Evolutionary conservation across 805 yeast species (phyloP).

Genomic region (Candida hungchunana): DNA sequence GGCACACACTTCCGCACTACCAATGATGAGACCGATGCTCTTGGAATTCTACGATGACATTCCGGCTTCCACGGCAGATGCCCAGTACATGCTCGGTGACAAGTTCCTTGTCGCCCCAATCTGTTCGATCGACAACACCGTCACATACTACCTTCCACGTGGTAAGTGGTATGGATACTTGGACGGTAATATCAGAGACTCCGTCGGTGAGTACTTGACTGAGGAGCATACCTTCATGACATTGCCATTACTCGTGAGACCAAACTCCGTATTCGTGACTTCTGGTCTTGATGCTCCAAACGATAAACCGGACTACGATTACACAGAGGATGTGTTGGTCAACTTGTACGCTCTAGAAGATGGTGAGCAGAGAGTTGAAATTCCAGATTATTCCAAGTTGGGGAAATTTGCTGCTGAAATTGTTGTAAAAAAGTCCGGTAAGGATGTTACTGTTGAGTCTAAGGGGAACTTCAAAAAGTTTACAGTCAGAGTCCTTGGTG

Average conservation of each 20-base stretch:
- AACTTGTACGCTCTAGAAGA: conserved; percentile 17
- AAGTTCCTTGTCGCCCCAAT: conserved; percentile 21
- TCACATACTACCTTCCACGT: conserved; percentile 20
- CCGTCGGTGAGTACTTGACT: conserved; percentile 16
- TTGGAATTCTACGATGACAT: conserved; percentile 19
- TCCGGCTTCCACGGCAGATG: conserved; percentile 12
- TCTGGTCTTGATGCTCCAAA: conserved; percentile 16
- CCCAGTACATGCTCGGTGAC: conserved; percentile 21
- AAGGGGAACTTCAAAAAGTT: conserved; percentile 10
- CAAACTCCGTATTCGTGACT: conserved; percentile 16
- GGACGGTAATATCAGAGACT: conserved; percentile 19
- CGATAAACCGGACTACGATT: conserved; percentile 20
- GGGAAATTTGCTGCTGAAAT: conserved; percentile 16
- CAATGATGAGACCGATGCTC: conserved; percentile 19
- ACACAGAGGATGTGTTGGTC: conserved; percentile 19
- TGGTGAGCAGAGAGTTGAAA: conserved; percentile 17
- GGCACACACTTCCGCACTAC: conserved; percentile 18
- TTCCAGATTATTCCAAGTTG: conserved; percentile 13
- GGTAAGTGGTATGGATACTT: conserved; percentile 24
- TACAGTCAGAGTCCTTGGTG: conserved; percentile 17
- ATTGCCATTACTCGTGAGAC: conserved; percentile 19
- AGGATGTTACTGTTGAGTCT: conserved; percentile 6
- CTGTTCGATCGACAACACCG: conserved; percentile 13
- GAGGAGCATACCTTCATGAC: conserved; percentile 19
- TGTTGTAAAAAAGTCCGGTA: conserved; percentile 9